These are phyloP conservation scores for Diaporthe amygdali DNA, from an alignment of 2,329 filamentous ascomycete genomes.

Conservation along the genomic window DNA sequence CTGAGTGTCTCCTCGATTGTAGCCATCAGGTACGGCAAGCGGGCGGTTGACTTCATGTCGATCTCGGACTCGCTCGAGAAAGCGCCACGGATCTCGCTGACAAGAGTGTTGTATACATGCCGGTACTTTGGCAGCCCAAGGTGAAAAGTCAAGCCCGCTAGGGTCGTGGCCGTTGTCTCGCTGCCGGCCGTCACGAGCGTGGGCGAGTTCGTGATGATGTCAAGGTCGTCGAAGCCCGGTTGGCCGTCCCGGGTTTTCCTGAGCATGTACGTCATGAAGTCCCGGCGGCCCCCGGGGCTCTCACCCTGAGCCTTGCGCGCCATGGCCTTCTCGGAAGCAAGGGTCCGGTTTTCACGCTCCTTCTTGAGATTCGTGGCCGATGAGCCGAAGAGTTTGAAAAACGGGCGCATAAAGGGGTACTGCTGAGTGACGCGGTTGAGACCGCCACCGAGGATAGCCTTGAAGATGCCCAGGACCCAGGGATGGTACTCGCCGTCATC, in stretches of 20 bases:
- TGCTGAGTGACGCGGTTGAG: neutral
- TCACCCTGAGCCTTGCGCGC: constrained; percentile 10
- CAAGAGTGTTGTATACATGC: constrained; percentile 28
- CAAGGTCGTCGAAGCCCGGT: constrained; percentile 4
- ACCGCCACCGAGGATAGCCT: neutral
- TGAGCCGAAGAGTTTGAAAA: neutral
- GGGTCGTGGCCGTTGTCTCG: constrained; percentile 53
- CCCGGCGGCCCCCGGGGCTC: constrained; percentile 12
- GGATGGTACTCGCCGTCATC: constrained; percentile 23
- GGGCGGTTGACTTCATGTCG: constrained; percentile 12
- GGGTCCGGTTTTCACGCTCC: neutral
- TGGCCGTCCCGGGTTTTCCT: constrained; percentile 15
- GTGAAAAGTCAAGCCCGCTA: constrained; percentile 34
- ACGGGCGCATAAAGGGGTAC: neutral
- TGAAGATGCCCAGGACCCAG: constrained; percentile 26
- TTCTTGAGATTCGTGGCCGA: neutral
- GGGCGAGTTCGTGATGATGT: constrained; percentile 18
- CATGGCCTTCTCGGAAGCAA: constrained; percentile 11
- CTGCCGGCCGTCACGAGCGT: constrained; percentile 47
- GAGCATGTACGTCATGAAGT: constrained; percentile 29
- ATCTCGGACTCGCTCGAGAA: constrained; percentile 36
- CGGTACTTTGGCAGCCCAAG: constrained; percentile 32
- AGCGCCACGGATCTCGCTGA: constrained; percentile 32
- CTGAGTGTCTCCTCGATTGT: constrained; percentile 86
- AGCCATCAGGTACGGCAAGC: constrained; percentile 73